Evolutionary conservation across 495 filamentous ascomycete genomes (phyloP).

Genomic region (Neurospora sp.): DNA sequence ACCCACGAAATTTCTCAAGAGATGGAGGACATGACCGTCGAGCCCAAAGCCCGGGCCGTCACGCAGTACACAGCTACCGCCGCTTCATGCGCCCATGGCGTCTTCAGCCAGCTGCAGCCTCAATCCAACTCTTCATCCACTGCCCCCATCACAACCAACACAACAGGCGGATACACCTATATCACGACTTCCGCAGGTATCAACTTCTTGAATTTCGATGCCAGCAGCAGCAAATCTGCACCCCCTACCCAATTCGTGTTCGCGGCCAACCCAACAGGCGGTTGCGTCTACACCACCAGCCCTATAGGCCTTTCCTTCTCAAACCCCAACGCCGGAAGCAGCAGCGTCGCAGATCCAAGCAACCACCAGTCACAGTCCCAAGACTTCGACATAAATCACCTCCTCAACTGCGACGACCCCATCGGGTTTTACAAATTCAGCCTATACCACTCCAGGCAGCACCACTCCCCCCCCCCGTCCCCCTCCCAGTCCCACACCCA

Average conservation of each 20-base stretch:
- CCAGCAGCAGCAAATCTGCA: neutral
- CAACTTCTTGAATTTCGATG: neutral
- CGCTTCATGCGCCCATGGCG: no score
- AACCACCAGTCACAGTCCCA: neutral
- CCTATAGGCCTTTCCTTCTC: neutral
- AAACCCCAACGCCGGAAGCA: neutral
- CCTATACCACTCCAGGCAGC: neutral
- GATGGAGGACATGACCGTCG: neutral
- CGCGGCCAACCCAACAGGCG: neutral
- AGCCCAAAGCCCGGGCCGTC: neutral
- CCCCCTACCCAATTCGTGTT: neutral
- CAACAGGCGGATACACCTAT: neutral
- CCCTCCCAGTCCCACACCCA: rapidly evolving
- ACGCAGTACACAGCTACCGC: neutral
- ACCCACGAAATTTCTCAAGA: neutral
- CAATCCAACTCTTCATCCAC: neutral
- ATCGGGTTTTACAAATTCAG: neutral
- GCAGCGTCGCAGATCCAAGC: neutral
- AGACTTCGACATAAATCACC: neutral
- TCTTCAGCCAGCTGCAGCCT: no score
- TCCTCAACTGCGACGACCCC: neutral
- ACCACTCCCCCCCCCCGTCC: neutral
- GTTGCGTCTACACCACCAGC: neutral
- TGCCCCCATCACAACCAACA: neutral
- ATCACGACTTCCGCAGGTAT: neutral